Base-by-base conservation (phyloP, 768 basidiomycete species). In the Trametes villosa region DNA sequence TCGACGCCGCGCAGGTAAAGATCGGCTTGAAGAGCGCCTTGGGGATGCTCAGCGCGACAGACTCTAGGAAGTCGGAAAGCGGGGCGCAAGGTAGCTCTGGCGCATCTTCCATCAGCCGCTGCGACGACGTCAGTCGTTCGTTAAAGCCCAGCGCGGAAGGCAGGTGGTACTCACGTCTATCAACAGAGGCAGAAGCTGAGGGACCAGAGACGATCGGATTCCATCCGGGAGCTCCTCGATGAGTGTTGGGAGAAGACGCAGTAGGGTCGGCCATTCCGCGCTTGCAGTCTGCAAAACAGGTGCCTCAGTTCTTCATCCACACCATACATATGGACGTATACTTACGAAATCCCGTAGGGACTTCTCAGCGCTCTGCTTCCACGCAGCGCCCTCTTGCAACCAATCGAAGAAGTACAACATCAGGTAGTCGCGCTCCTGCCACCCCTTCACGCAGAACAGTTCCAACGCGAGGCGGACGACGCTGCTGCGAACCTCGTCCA, bases 21-120 rank as follows among this genome's bases (percentile, higher is more conserved):
- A 92, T 72, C 0, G 88, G 86, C 68, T 86, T 89, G 76, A 84
- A 91, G 72, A 92, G 90, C 0, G 86, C 60, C 51, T 81, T 85
- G 0, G 89, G 89, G 57, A 83, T 80, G 17, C 72, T 63, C 45
- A 78, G 74, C 2, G 87, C 84, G 20, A 87, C 64, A 17, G 72
- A 72, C 31, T 80, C 75, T 2, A 91, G 75, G 41, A 92, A 76
- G 33, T 76, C 72, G 5, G 83, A 77, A 0, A 92, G 72, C 1
- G 75, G 70, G 2, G 74, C 68, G 41, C 70, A 80, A 4, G 84
- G 84, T 56, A 74, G 67, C 17, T 81, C 74, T 1, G 86, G 85
- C 6, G 86, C 83, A 49, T 82, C 78, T 52, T 79, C 72, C 22
- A 82, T 75, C 9, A 89, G 68, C 68, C 81, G 84, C 87, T 88